Conservation (phyloP, 768 basidiomycete genomes). For the Candolleomyces aberdarensis region DNA sequence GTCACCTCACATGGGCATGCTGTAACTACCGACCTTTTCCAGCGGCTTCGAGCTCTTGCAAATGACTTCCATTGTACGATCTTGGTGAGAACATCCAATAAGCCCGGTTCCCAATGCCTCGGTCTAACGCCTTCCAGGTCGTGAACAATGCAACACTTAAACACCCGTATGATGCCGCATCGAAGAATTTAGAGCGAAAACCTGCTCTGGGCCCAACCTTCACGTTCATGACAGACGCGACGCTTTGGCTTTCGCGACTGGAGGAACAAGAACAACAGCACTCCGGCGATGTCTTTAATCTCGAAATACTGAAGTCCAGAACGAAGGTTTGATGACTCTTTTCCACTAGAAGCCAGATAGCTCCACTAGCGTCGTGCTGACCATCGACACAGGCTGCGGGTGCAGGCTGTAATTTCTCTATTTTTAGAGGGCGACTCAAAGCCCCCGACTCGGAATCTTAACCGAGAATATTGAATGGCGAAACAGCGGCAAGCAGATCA, state of each 20-base stretch:
- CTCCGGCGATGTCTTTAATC: background rate
- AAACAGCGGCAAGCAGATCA: too few relatives aligned
- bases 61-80: slow-evolving; percentile 42
- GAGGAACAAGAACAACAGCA: background rate
- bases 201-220: slow-evolving; percentile 79
- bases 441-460: background rate
- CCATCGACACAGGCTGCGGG: too few relatives aligned
- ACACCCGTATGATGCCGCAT: slow-evolving; percentile 15
- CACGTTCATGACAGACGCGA: slow-evolving; percentile 66
- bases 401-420: too few relatives aligned
- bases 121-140: slow-evolving; percentile 30
- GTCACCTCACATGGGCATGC: slow-evolving; percentile 75
- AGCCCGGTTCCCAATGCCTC: background rate
- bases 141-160: slow-evolving; percentile 52
- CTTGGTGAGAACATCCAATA: slow-evolving; percentile 41
- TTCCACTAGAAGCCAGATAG: background rate
- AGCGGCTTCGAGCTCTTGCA: slow-evolving; percentile 51
- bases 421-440: background rate
- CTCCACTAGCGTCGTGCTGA: too few relatives aligned
- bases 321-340: background rate
- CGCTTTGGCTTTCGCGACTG: slow-evolving; percentile 59
- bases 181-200: slow-evolving; percentile 37
- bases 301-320: background rate
- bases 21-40: slow-evolving; percentile 70
- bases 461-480: background rate